Base-by-base conservation (phyloP, 2,329 filamentous ascomycete genomes). In the Zasmidium cellare region DNA sequence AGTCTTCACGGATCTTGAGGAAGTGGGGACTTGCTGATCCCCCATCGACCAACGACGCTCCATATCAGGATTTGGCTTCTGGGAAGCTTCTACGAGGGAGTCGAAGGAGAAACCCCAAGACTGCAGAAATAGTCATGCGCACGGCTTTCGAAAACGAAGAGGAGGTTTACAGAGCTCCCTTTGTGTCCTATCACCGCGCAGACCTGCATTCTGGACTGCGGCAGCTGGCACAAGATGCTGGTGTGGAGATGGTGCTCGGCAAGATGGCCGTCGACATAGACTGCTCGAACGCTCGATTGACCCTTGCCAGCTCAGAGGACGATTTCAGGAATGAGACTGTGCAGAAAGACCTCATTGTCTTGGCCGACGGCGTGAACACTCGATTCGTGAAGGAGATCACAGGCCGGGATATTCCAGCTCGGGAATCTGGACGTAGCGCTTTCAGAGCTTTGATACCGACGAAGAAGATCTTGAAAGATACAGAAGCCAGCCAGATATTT, bases 201-300 rank as follows among this genome's bases (percentile, higher is more conserved):
- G 56, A 58, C 35, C 56, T 58, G 9, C 56, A 58, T 16, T n/a
- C 49, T 16, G 56, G 44, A 23, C 50, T 58, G 5, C 51, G 51
- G 11, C 41, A 46, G 24, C 35, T 46, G 9, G 56, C 56, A 24
- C 46, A 49, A 12, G 41, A 54, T 20, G 45, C 44, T 23, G 56
- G 56, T 19, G 56, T 46, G 9, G 51, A 58, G 44, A 51, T 38
- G 19, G 46, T 54, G 19, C 51, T 58, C 1, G 56, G 56, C 9
- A 54, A 54, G 20, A 58, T 54, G 56, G 56, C 56, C 3, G 56
- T 58, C 1, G 54, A 50, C n/a, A 46, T 58, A 3, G 47, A 58
- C 16, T 58, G 56, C 23, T 46, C 49, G 18, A 50, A 46, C 20
- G 56, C 46, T 22, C 44, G 50, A 14, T 45, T 58, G 6, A 51